A percentile compares a stretch with the other conserved stretches of the same genome.
Conservation (phyloP, 495 filamentous ascomycete genomes). For the Usnea hakonensis region DNA sequence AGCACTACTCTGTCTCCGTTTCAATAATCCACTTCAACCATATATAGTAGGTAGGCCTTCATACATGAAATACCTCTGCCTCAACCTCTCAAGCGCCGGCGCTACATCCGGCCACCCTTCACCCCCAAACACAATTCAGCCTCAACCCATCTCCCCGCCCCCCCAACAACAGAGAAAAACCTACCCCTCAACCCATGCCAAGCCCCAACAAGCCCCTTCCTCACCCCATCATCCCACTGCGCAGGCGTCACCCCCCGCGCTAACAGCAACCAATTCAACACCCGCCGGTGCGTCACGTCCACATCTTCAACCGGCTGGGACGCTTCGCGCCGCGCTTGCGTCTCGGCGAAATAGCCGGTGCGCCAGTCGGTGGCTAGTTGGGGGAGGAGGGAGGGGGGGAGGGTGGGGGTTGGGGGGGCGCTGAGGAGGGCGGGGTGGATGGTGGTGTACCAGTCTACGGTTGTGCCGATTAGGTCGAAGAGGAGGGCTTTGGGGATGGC, state of each 20-base stretch:
- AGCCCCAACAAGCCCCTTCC: conserved; percentile 9
- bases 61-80: conserved; percentile 10
- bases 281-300: conserved; percentile 26
- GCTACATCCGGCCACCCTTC: conserved; percentile 12
- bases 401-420: conserved; percentile 21
- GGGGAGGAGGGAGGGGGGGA: conserved; percentile 16
- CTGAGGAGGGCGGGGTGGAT: conserved; percentile 22
- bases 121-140: neutral
- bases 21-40: neutral
- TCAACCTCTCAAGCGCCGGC: conserved; percentile 8
- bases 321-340: conserved; percentile 13
- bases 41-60: neutral
- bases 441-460: conserved; percentile 37
- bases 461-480: conserved; percentile 44
- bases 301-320: conserved; percentile 24
- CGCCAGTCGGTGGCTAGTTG: conserved; percentile 24
- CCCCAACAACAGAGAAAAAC: conserved; percentile 8
- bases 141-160: neutral
- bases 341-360: conserved; percentile 24
- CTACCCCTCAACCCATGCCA: conserved; percentile 21
- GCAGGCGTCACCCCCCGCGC: conserved; percentile 13
- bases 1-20: conserved; percentile 31
- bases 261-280: conserved; percentile 22
- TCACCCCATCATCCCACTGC: conserved; percentile 16
- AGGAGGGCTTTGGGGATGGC: conserved; percentile 31